Conservation (phyloP, 176 grass and related monocot species). For the Bothriochloa decipiens region DNA sequence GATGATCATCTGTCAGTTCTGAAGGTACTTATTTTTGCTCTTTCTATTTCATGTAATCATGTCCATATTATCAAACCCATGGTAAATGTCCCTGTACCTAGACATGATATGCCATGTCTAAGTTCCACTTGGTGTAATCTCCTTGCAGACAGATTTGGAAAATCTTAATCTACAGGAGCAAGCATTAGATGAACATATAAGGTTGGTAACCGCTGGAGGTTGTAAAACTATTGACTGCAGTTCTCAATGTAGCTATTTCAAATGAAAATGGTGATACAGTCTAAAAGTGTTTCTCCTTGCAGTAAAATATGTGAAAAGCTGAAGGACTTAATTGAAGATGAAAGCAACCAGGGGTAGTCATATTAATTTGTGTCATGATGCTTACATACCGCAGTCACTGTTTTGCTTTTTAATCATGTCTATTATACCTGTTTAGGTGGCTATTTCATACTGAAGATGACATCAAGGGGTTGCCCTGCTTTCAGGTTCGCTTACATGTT, state of each 20-base stretch:
- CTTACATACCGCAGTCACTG: background rate
- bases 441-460: conserved; percentile 93
- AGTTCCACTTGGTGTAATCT: conserved; percentile 27
- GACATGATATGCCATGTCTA: conserved; percentile 26
- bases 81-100: conserved; percentile 18
- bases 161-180: conserved; percentile 72
- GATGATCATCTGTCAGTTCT: conserved; percentile 60
- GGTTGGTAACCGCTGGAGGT: conserved; percentile 53
- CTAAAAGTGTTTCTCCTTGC: conserved; percentile 44
- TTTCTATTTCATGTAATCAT: conserved; percentile 17
- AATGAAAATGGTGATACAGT: conserved; percentile 33
- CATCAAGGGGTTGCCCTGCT: conserved; percentile 88
- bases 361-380: conserved; percentile 24
- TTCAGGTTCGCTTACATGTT: conserved; percentile 65
- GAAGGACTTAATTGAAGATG: conserved; percentile 73
- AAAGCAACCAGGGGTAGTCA: conserved; percentile 71
- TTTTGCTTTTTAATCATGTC: conserved; percentile 21
- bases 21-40: conserved; percentile 57
- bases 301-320: conserved; percentile 81
- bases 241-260: conserved; percentile 29
- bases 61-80: conserved; percentile 19
- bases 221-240: conserved; percentile 31
- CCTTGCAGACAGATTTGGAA: conserved; percentile 71
- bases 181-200: conserved; percentile 71
- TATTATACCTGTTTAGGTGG: conserved; percentile 65